Evolutionary conservation across 176 grass and related monocot genomes (phyloP), one percentile per base, ranked within the genome.

Genomic region (Avena sativa): DNA sequence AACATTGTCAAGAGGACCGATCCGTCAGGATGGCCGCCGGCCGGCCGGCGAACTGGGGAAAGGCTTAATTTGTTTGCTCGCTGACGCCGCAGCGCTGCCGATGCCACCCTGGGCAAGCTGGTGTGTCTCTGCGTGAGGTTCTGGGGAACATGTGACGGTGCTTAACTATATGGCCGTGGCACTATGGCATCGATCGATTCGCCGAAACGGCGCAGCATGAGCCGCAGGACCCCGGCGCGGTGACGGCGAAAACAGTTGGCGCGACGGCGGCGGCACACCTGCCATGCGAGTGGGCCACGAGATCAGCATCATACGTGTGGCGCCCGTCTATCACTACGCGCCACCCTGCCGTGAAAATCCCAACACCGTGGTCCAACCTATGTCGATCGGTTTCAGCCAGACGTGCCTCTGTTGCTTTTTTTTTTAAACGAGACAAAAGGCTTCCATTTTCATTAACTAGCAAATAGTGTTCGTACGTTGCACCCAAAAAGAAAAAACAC

Each of bases 201-300:
- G 4, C 6, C 6, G 55, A 1, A 7, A 57, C 16, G 4, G 21
- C 2, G 82, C 53, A 74, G 14, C 63, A 5, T 32, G 62, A 50
- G 3, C 11, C 51, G 16, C 3, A 48, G 1, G 59, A 26, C 47
- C 49, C 19, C 50, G 53, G 17, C 78, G 74, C 13, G 43, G 61
- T 13, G 61, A 28, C 30, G 56, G 32, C 30, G 59, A 47, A 92
- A 89, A 77, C 68, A 47, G 85, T 79, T 89, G 87, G 86, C 83
- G 78, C 20, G 30, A 32, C 32, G 0, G 32, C 0, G 32, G 32
- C 49, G 49, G 10, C 32, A 34, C 11, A 51, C 49, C 49, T 51
- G 3, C 17, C 34, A 47, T 25, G 79, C 90, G 83, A 44, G 43
- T 2, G 43, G 43, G 43, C 43, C 2, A 34, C 0, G 32, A 8